These are phyloP conservation scores for Bruguiera sexangula DNA, from an alignment of 345 rosid genomes.

Conservation along the genomic window DNA sequence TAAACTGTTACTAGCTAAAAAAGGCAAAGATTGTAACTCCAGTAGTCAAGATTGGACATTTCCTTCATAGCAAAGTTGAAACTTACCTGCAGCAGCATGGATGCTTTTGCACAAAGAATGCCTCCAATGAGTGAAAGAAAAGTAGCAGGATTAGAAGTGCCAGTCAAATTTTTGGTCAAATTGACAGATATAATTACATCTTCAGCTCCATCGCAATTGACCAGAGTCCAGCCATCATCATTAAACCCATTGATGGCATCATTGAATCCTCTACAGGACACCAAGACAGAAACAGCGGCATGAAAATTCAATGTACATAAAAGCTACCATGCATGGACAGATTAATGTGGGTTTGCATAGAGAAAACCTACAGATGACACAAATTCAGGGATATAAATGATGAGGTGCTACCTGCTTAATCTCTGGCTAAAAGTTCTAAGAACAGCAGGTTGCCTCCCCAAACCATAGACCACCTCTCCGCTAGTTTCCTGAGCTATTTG, in stretches of 20 bases:
- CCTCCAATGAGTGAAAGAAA: constrained; percentile 80
- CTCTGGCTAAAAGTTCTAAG: constrained; percentile 92
- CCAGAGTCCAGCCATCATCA: constrained; percentile 91
- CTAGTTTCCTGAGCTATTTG: constrained; percentile 95
- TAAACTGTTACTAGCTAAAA: too few species aligned
- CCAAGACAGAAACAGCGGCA: not conserved
- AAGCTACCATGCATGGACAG: not conserved
- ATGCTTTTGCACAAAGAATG: constrained; percentile 96
- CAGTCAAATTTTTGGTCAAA: constrained; percentile 60
- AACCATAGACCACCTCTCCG: constrained; percentile 90
- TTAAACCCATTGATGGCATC: constrained; percentile 92
- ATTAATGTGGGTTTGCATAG: not conserved
- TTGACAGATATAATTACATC: constrained; percentile 85
- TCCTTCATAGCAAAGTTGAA: not conserved
- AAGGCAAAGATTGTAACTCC: too few species aligned
- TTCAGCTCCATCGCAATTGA: constrained; percentile 82
- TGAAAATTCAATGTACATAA: not conserved
- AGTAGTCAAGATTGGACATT: too few species aligned
- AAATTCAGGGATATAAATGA: not conserved
- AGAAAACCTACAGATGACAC: not conserved
- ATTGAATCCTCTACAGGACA: constrained; percentile 69
- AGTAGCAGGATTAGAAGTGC: constrained; percentile 42
- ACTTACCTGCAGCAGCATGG: constrained; percentile 94
- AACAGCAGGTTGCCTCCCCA: constrained; percentile 96
- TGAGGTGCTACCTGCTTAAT: constrained; percentile 68